Evolutionary conservation across 2,329 filamentous ascomycete species (phyloP), one percentile per base, ranked within the genome.

Genomic region (Kalaharituber pfeilii): DNA sequence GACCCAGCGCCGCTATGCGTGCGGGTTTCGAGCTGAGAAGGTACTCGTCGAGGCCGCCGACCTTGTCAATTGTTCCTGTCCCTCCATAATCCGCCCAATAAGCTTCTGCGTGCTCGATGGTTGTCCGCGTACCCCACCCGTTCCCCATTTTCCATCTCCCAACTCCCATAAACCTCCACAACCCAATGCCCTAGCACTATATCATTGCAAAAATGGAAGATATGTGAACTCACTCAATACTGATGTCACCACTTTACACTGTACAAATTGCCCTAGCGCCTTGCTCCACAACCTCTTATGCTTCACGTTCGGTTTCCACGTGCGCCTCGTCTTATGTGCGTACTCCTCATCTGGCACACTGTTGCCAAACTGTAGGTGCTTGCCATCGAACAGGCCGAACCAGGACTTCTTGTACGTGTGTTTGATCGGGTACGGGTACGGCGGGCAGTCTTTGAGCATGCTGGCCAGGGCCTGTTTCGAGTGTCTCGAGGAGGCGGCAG

Each of bases 41-140:
- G 70, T 98, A 98, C 65, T 87, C 80, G 68, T 98, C 91, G 60
- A 98, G 74, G 6, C 91, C 87, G 56, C 89, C 89, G 58, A 82
- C 79, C 67, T 87, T 89, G 66, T 86, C 80, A 65, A 96, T 84
- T 30, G 80, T 64, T 1, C 60, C 60, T 62, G 28, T 42, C 68
- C 20, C 5, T 39, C 15, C 5, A 39, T 39, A 73, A n/a, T n/a
- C n/a, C n/a, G n/a, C n/a, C n/a, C n/a, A n/a, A n/a, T n/a, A n/a
- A n/a, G n/a, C n/a, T n/a, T n/a, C n/a, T n/a, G n/a, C n/a, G n/a
- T n/a, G n/a, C n/a, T n/a, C n/a, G n/a, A n/a, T n/a, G n/a, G n/a
- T n/a, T n/a, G n/a, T n/a, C n/a, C n/a, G n/a, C n/a, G n/a, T n/a
- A n/a, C n/a, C n/a, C n/a, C n/a, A n/a, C n/a, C n/a, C n/a, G n/a